Conservation (phyloP, 2,329 filamentous ascomycete genomes). For the Periconia digitata region DNA sequence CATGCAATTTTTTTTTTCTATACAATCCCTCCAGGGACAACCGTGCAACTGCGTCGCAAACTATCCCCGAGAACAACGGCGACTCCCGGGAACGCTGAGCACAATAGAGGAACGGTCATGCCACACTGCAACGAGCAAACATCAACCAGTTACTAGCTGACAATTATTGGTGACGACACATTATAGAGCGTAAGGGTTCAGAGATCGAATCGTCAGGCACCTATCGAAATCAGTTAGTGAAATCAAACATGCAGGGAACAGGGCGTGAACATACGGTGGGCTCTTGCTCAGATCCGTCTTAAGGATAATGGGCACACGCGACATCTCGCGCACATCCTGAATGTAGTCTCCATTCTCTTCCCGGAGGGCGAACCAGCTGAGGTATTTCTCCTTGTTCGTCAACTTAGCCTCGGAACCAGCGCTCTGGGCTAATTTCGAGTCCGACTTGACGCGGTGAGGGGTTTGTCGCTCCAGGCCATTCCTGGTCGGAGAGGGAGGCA, state of each 20-base stretch:
- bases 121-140: no score
- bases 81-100: no score
- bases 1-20: conserved; percentile 37
- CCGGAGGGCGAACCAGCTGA: conserved; percentile 83
- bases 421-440: conserved; percentile 80
- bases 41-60: no score
- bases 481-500: conserved; percentile 85
- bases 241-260: background rate
- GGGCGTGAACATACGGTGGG: conserved; percentile 78
- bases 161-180: conserved; percentile 26
- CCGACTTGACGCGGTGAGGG: conserved; percentile 86
- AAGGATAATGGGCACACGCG: conserved; percentile 91
- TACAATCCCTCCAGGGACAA: conserved; percentile 25
- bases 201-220: conserved; percentile 79
- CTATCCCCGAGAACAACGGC: no score
- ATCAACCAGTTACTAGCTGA: background rate
- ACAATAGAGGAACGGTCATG: no score
- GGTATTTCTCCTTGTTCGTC: conserved; percentile 94
- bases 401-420: conserved; percentile 73
- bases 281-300: conserved; percentile 99
- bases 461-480: conserved; percentile 68
- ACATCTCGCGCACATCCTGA: conserved; percentile 98
- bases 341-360: conserved; percentile 96
- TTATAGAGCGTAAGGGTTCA: conserved; percentile 73
- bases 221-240: conserved; percentile 47